A percentile compares a stretch with the other conserved stretches of the same genome.
Conservation (phyloP, 1,284 basidiomycete species). For the Apiotrichum laibachii region DNA sequence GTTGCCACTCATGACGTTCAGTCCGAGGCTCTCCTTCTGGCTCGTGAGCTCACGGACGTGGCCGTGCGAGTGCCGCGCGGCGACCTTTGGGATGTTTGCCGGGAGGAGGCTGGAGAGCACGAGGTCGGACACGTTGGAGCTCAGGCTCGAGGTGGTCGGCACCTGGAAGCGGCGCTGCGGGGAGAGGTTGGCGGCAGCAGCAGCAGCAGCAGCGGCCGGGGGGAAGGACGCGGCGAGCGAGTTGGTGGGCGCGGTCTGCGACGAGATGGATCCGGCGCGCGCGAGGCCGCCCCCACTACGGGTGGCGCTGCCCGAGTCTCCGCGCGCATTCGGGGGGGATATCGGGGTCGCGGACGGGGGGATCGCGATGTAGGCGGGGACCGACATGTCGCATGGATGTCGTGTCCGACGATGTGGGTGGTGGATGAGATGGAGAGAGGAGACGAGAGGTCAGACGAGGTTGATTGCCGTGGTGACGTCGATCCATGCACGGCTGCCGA, state of each 20-base stretch:
- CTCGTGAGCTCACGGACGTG: constrained; percentile 35
- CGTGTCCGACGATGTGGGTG: background rate
- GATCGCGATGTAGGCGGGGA: constrained; percentile 23
- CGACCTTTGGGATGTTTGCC: constrained; percentile 42
- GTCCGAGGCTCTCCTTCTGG: constrained; percentile 42
- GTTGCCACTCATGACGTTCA: constrained; percentile 47
- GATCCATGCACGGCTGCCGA: too few species aligned
- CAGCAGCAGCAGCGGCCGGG: constrained; percentile 10
- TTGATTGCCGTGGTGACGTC: too few species aligned
- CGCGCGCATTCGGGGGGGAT: background rate
- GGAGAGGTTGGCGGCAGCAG: background rate
- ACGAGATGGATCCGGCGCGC: background rate
- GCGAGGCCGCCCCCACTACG: background rate
- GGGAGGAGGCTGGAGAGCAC: constrained; percentile 41
- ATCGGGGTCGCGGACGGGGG: constrained; percentile 21
- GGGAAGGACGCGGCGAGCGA: constrained; percentile 10
- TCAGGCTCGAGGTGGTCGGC: constrained; percentile 24
- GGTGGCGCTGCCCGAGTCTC: background rate
- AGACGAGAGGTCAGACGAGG: background rate
- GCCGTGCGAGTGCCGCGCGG: constrained; percentile 15
- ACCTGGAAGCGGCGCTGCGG: constrained; percentile 25
- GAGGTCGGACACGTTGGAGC: constrained; percentile 46
- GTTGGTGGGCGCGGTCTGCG: background rate
- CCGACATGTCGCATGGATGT: background rate
- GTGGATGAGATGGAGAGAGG: background rate